Conservation (phyloP, 306 rosid genomes). For the Corylus americana region DNA sequence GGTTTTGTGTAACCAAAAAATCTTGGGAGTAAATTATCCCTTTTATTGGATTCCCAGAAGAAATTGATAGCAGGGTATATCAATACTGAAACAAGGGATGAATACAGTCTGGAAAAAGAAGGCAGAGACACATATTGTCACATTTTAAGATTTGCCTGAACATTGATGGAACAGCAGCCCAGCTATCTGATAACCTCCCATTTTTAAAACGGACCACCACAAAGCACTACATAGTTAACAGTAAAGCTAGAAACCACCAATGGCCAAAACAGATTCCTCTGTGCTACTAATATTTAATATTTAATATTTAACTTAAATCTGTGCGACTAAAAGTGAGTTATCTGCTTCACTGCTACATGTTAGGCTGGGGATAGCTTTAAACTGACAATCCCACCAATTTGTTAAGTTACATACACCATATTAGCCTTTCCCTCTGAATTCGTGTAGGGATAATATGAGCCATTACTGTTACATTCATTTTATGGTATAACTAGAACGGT, state of each 20-base stretch:
- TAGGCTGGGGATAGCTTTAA: constrained; percentile 31
- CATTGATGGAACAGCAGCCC: not conserved
- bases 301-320: constrained; percentile 2
- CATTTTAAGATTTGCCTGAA: not conserved
- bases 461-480: constrained; percentile 32
- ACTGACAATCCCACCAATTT: constrained; percentile 36
- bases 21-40: constrained; percentile 20
- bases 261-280: constrained; percentile 5
- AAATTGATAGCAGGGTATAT: not conserved
- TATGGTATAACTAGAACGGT: constrained; percentile 9
- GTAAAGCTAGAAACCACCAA: not conserved
- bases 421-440: constrained; percentile 32
- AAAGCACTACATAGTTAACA: not conserved
- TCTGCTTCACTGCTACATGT: constrained; percentile 21
- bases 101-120: not conserved
- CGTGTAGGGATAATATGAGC: constrained; percentile 24
- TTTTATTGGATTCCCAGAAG: not conserved
- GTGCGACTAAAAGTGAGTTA: constrained; percentile 22
- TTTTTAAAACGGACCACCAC: not conserved
- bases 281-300: constrained; percentile 7
- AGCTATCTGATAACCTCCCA: not conserved
- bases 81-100: not conserved
- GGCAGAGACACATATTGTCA: not conserved
- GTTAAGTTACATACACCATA: constrained; percentile 35
- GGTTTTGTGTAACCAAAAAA: not conserved